These are phyloP conservation scores for Exophiala phaeomuriformis DNA, from an alignment of 2,329 filamentous ascomycete species.

Conservation along the genomic window DNA sequence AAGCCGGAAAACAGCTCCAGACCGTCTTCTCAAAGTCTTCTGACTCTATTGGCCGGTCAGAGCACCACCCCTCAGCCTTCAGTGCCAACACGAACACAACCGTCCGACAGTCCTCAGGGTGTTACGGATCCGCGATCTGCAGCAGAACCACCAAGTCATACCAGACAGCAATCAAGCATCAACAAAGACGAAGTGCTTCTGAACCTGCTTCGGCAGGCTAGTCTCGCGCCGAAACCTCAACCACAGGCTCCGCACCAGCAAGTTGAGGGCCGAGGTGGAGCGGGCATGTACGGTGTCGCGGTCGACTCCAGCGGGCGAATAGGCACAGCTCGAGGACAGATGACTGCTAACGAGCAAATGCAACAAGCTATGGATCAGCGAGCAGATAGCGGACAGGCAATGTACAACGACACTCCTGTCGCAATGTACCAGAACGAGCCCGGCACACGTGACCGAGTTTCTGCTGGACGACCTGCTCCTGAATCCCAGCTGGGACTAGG, in stretches of 20 bases:
- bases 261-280: neutral
- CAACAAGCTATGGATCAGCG: conserved; percentile 15
- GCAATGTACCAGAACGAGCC: conserved; percentile 34
- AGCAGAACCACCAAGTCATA: conserved; percentile 10
- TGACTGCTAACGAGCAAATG: conserved; percentile 11
- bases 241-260: conserved; percentile 18
- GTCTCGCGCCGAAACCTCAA: conserved; percentile 23
- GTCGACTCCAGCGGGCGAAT: conserved; percentile 6
- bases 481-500: conserved; percentile 34
- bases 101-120: conserved; percentile 8
- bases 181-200: conserved; percentile 24
- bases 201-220: conserved; percentile 24
- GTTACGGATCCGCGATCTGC: conserved; percentile 17
- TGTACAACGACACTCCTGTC: conserved; percentile 41
- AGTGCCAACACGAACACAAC: neutral
- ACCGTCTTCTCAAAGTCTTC: conserved; percentile 4
- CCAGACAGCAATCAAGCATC: conserved; percentile 20
- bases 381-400: conserved; percentile 17
- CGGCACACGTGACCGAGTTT: conserved; percentile 28
- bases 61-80: conserved; percentile 1
- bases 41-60: conserved; percentile 8
- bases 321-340: conserved; percentile 6
- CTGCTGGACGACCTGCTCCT: conserved; percentile 32
- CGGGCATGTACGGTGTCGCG: conserved; percentile 9
- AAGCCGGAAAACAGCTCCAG: conserved; percentile 18